Evolutionary conservation across 2,329 filamentous ascomycete species (phyloP).

Genomic region (Metarhizium sp.): DNA sequence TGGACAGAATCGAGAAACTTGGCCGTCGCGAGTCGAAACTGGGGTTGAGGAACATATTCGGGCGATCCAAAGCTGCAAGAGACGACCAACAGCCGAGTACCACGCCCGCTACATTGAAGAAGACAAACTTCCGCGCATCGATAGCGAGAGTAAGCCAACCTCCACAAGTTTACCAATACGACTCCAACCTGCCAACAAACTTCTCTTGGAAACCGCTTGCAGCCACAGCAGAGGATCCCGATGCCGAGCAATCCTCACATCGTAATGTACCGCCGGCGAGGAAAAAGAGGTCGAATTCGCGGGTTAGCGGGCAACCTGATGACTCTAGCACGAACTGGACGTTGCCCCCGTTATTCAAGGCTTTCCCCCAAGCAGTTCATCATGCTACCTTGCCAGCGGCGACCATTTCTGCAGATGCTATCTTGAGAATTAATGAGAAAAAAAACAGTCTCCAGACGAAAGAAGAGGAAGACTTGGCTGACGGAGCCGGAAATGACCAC

Average conservation of each 20-base stretch:
- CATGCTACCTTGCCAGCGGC: slow-evolving; percentile 62
- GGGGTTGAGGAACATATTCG: slow-evolving; percentile 42
- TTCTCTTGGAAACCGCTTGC: slow-evolving; percentile 26
- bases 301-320: slow-evolving; percentile 12
- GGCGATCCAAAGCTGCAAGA: slow-evolving; percentile 30
- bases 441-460: slow-evolving; percentile 19
- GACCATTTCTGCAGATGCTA: slow-evolving; percentile 56
- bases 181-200: slow-evolving; percentile 14
- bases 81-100: slow-evolving; percentile 22
- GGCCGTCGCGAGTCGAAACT: slow-evolving; percentile 41
- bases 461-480: slow-evolving; percentile 9
- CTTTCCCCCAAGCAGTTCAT: slow-evolving; percentile 74
- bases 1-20: slow-evolving; percentile 23
- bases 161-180: slow-evolving; percentile 24
- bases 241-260: slow-evolving; percentile 8
- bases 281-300: slow-evolving; percentile 7
- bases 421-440: slow-evolving; percentile 52
- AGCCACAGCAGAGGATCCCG: slow-evolving; percentile 11
- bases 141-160: slow-evolving; percentile 35
- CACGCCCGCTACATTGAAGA: slow-evolving; percentile 20
- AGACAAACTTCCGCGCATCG: slow-evolving; percentile 34
- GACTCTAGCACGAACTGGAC: slow-evolving; percentile 43
- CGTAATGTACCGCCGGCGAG: slow-evolving; percentile 6
- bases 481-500: not conserved
- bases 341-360: slow-evolving; percentile 73